phyloP scores from a whole-genome alignment of 371 early-diverging fungal species.

The Mortierella sp. region DNA sequence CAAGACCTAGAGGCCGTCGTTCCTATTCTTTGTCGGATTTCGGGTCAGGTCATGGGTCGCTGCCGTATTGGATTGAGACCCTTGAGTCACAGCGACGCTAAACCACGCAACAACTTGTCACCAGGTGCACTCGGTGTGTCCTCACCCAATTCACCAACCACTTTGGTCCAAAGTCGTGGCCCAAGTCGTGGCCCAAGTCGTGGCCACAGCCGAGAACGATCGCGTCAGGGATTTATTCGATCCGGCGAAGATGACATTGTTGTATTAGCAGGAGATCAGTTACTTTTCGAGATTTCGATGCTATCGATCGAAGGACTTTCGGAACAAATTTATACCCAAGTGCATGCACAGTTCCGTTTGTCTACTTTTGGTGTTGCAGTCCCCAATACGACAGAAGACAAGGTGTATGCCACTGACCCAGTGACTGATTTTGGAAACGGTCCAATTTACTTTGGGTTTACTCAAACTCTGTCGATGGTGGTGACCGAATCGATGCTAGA shows the following conservation, averaged over 20 bases:
- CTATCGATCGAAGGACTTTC: constrained; percentile 73
- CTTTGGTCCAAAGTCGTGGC: constrained; percentile 5
- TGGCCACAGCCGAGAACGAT: constrained; percentile 42
- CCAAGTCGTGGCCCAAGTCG: constrained; percentile 24
- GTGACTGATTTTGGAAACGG: constrained; percentile 63
- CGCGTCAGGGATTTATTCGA: constrained; percentile 16
- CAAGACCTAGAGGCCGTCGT: constrained; percentile 59
- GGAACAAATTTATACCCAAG: constrained; percentile 76
- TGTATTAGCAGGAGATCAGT: constrained; percentile 59
- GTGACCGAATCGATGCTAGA: constrained; percentile 60
- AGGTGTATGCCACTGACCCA: constrained; percentile 76
- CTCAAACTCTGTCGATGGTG: constrained; percentile 67
- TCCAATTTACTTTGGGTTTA: constrained; percentile 67
- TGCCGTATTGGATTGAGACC: constrained; percentile 60
- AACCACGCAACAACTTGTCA: constrained; percentile 9
- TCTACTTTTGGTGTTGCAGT: constrained; percentile 66
- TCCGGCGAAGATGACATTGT: constrained; percentile 9
- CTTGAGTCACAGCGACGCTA: constrained; percentile 49
- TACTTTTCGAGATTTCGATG: constrained; percentile 79
- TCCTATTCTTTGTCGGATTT: constrained; percentile 64
- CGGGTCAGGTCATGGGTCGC: constrained; percentile 64
- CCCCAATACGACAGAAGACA: constrained; percentile 58
- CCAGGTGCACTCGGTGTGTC: constrained; percentile 3
- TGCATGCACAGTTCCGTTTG: constrained; percentile 84
- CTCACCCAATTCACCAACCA: constrained; percentile 36